A percentile compares a stretch with the other conserved stretches of the same genome.
phyloP scores from a whole-genome alignment of 208 protist species.

The Leishmania martiniquensis region DNA sequence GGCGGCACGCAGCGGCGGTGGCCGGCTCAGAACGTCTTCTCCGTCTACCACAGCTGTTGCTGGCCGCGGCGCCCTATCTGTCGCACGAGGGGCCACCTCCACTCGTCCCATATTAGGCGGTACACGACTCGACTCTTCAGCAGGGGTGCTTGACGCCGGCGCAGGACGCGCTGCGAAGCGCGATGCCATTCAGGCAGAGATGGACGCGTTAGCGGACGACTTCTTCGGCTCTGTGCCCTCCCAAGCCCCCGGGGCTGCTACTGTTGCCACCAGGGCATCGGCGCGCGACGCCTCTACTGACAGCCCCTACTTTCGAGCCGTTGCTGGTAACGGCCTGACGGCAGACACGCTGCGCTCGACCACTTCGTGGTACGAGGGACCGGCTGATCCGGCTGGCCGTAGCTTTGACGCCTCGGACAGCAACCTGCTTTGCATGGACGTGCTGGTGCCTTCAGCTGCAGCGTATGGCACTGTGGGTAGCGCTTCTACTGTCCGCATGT shows the following conservation, averaged over 20 bases:
- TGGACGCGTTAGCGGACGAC: conserved; percentile 66
- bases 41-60: neutral
- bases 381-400: conserved; percentile 45
- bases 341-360: conserved; percentile 25
- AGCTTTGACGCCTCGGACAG: conserved; percentile 80
- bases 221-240: conserved; percentile 44
- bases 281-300: neutral
- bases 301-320: conserved; percentile 7
- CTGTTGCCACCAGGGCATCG: neutral
- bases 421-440: conserved; percentile 91
- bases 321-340: neutral
- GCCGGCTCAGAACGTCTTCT: neutral
- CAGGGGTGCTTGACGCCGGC: neutral
- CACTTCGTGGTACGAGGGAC: conserved; percentile 51
- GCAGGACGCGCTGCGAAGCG: conserved; percentile 9
- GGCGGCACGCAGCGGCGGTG: neutral
- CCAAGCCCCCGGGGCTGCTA: conserved; percentile 19
- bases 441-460: conserved; percentile 18
- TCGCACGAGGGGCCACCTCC: neutral
- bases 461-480: neutral
- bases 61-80: neutral
- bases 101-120: neutral
- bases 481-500: neutral
- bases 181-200: conserved; percentile 53
- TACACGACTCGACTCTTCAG: neutral